A percentile compares a stretch with the other conserved stretches of the same genome.
These are phyloP conservation scores for Ogataea sp. DNA, from an alignment of 805 yeast species.

Conservation along the genomic window DNA sequence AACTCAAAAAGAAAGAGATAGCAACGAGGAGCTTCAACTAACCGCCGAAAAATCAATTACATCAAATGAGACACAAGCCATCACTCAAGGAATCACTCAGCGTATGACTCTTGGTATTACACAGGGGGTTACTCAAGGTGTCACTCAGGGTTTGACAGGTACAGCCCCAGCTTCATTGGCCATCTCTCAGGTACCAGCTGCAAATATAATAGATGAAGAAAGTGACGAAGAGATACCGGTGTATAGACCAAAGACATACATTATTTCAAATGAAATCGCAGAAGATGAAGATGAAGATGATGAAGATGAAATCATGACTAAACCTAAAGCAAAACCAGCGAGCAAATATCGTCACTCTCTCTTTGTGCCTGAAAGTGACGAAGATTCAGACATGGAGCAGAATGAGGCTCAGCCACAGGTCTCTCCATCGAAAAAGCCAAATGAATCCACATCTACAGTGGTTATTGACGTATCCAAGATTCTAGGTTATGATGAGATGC, in stretches of 20 bases:
- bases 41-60: background rate
- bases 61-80: background rate
- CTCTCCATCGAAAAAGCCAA: background rate
- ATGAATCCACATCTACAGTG: background rate
- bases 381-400: too few species aligned
- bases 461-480: conserved; percentile 2
- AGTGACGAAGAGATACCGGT: background rate
- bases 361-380: too few species aligned
- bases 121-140: background rate
- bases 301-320: conserved; percentile 1
- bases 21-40: too few species aligned
- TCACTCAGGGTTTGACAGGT: background rate
- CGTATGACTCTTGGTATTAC: background rate
- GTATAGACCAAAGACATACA: background rate
- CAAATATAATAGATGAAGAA: background rate
- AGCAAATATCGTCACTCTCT: too few species aligned
- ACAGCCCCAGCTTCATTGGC: background rate
- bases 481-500: conserved; percentile 14
- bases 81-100: background rate
- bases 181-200: background rate
- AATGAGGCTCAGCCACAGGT: too few species aligned
- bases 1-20: too few species aligned
- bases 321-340: conserved; percentile 1
- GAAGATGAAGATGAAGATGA: conserved; percentile 2
- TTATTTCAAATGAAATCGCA: background rate